Conservation (phyloP, 345 rosid genomes). For the Raphanus sativus region DNA sequence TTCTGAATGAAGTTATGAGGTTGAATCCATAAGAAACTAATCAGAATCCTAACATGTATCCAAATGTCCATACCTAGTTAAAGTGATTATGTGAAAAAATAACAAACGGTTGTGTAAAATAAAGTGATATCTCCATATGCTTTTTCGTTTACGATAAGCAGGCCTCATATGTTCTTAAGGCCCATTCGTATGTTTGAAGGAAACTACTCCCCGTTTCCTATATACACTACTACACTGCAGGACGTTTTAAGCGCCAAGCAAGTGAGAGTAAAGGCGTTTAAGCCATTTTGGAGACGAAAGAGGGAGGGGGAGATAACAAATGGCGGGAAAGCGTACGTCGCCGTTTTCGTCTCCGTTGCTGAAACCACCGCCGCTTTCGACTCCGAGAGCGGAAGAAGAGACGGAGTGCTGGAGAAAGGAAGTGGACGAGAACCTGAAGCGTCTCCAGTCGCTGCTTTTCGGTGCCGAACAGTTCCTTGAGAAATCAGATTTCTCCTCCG, state of each 20-base stretch:
- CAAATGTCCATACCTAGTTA: too few relatives aligned
- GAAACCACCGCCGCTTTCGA: constrained; percentile 31
- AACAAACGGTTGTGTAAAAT: background rate
- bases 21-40: too few relatives aligned
- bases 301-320: constrained; percentile 7
- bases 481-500: constrained; percentile 67
- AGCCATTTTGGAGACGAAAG: constrained; percentile 20
- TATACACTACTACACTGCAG: background rate
- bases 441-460: constrained; percentile 81
- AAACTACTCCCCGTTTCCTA: constrained; percentile 10
- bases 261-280: constrained; percentile 16
- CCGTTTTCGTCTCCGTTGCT: constrained; percentile 38
- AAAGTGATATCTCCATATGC: background rate
- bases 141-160: background rate
- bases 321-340: constrained; percentile 59
- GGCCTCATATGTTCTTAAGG: background rate
- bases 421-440: constrained; percentile 72
- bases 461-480: constrained; percentile 75
- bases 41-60: too few relatives aligned
- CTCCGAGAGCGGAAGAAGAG: constrained; percentile 37
- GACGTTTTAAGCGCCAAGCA: background rate
- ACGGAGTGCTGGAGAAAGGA: constrained; percentile 65
- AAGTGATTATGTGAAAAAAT: background rate
- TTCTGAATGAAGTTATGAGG: background rate
- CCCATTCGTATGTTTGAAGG: background rate